Conservation (phyloP, 768 basidiomycete species). For the Lanmaoa pseudosensibilis region DNA sequence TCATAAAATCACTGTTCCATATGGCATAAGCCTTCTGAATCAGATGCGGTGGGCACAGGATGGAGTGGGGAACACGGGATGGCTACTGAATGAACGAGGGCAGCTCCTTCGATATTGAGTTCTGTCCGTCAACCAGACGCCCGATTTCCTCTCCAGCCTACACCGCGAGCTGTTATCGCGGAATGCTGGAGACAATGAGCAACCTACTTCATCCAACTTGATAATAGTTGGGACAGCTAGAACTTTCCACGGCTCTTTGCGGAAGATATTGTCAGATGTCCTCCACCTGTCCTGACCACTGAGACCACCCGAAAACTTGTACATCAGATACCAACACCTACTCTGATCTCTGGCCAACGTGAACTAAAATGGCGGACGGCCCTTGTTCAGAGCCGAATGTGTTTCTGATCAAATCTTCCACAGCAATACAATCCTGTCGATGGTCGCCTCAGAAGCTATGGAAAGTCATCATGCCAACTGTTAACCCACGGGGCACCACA, state of each 20-base stretch:
- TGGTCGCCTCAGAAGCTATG: constrained; percentile 10
- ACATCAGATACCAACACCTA: constrained; percentile 37
- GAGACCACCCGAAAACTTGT: not conserved
- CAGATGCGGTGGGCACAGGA: constrained; percentile 6
- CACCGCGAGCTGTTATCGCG: not conserved
- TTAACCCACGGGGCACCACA: constrained; percentile 70
- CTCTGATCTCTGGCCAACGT: constrained; percentile 66
- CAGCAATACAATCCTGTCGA: constrained; percentile 62
- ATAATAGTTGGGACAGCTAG: constrained; percentile 66
- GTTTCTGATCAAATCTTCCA: constrained; percentile 54
- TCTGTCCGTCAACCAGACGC: constrained; percentile 31
- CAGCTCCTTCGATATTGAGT: constrained; percentile 25
- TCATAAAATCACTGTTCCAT: not conserved
- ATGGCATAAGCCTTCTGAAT: not conserved
- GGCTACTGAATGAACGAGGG: constrained; percentile 20
- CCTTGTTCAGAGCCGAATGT: constrained; percentile 46
- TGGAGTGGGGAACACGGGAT: not conserved
- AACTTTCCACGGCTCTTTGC: constrained; percentile 63
- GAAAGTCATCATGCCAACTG: not conserved
- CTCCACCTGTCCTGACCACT: constrained; percentile 57
- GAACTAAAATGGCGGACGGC: constrained; percentile 60
- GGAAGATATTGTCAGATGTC: constrained; percentile 52
- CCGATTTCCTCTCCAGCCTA: constrained; percentile 30
- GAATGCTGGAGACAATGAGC: constrained; percentile 5
- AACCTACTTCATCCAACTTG: constrained; percentile 54